phyloP scores from a whole-genome alignment of 768 basidiomycete species.

The Chalciporus sphaerocephalus region DNA sequence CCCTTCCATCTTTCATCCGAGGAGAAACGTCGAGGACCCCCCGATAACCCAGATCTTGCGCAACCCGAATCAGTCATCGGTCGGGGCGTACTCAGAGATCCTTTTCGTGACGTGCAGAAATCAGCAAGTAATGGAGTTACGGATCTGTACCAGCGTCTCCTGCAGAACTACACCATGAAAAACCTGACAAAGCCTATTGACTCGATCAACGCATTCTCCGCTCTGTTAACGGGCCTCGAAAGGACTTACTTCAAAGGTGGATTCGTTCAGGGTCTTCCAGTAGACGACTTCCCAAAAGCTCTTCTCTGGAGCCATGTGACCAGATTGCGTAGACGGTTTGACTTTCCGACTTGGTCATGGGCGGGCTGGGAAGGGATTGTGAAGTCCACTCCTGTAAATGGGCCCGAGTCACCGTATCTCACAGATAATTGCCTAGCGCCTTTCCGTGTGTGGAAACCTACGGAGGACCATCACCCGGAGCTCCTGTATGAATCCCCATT shows the following conservation, averaged over 20 bases:
- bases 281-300: not conserved
- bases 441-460: not conserved
- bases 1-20: not conserved
- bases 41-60: not conserved
- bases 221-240: not conserved
- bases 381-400: not conserved
- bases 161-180: not conserved
- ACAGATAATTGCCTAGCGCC: not conserved
- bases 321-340: not conserved
- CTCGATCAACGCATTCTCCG: not conserved
- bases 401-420: not conserved
- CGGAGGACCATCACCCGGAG: not conserved
- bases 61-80: not conserved
- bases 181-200: not conserved
- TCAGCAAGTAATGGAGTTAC: no score
- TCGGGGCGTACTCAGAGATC: not conserved
- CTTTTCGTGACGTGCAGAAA: no score
- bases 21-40: not conserved
- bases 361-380: not conserved
- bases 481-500: not conserved
- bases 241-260: not conserved
- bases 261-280: not conserved
- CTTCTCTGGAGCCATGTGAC: not conserved
- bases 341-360: constrained; percentile 1
- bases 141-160: not conserved